Base-by-base conservation (phyloP, 768 basidiomycete genomes). In the Lactarius hatsudake region DNA sequence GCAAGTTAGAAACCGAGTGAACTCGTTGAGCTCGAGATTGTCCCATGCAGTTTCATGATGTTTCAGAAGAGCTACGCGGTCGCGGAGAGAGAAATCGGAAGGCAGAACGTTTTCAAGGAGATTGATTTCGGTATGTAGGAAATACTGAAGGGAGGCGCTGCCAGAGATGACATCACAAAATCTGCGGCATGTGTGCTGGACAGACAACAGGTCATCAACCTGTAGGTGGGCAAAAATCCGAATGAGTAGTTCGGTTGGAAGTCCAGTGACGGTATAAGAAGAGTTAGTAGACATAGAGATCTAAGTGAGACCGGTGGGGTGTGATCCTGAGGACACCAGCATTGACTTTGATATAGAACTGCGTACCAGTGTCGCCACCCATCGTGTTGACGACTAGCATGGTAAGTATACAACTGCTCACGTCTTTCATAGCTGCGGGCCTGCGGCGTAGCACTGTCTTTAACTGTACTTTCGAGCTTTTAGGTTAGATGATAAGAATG, bases 161-260 rank as follows among this genome's bases (percentile, higher is more conserved):
- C 12, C 20, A 5, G 51, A 17, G 51, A 62, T 23, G 51, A 62
- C 23, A 20, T 54, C 26, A 18, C 10, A 32, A 18, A 42, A 34
- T n/a, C 15, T 54, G 51, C 36, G 51, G 45, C 61, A 62, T 9
- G 61, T 54, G 51, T 18, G 51, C 61, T 54, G 61, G 23, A 54
- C 51, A 6, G 61, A 53, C 17, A 40, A 38, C 61, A 62, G 26
- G 28, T 54, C 51, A 13, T 17, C 26, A 17, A 26, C 38, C 12
- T 51, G 51, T 17, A 62, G 26, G 26, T 40, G 20, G 28, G 36
- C 6, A 23, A 54, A 40, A n/a, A 62, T 62, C 10, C 8, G 6
- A 32, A 32, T 32, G 32, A 32, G 32, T 32, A 32, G 32, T 32
- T 32, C 32, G 0, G 32, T 32, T 7, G 32, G 32, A 32, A 32